Base-by-base conservation (phyloP, 768 basidiomycete genomes). In the Russula earlei region DNA sequence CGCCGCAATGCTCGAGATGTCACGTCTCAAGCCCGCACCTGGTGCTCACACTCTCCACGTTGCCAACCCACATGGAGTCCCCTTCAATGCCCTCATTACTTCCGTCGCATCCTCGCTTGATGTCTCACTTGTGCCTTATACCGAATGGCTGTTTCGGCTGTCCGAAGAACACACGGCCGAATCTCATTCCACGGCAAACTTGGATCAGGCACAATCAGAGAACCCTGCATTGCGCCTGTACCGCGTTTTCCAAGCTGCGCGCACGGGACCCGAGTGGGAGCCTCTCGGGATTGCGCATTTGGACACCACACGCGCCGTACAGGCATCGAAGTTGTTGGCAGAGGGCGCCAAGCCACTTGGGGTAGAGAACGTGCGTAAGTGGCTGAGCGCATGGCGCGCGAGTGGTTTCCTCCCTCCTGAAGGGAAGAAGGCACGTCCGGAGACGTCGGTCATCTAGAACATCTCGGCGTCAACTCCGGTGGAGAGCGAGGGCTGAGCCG, bases 111-210 rank as follows among this genome's bases (percentile, higher is more conserved):
- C 51, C 19, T 40, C 49, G 7, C 56, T 68, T 20, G 36, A 51
- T n/a, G 57, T 68, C 27, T 61, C 64, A 12, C 55, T 66, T 12
- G 64, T 68, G 5, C 61, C 67, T 0, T 68, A 57, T 42, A 8
- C 49, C 7, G 51, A 62, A 24, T 68, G 67, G 67, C 34, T 68
- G 20, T 43, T 22, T 10, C 54, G 33, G 14, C 65, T 68, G 43
- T 54, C 62, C 6, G 24, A 42, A 12, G 56, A 45, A 17, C 45
- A 52, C 48, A 54, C 54, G 27, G 40, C 50, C 17, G 38, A 49
- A 24, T 29, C 53, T 17, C 14, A 51, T 45, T 50, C 58, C 36
- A n/a, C n/a, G n/a, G 20, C 57, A 2, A 49, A 47, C 33, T 47
- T 60, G 25, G 59, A 60, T 37, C 33, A n/a, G 15, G 59, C 52